These are phyloP conservation scores for Alnus glutinosa DNA, from an alignment of 306 rosid species.

Conservation along the genomic window DNA sequence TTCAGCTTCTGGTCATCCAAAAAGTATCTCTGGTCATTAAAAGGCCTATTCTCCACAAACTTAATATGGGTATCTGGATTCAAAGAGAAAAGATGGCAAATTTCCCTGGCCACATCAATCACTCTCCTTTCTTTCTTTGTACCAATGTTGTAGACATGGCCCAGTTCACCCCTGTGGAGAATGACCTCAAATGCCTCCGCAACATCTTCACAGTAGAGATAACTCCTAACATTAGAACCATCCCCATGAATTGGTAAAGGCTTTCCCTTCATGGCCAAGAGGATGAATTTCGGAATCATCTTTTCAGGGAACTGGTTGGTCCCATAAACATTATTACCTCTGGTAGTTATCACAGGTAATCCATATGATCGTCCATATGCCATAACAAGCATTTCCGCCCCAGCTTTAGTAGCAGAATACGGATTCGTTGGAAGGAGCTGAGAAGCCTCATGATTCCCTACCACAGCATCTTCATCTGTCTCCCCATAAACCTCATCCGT, in stretches of 20 bases:
- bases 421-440: constrained; percentile 69
- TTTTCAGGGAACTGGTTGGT: constrained; percentile 67
- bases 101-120: constrained; percentile 56
- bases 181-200: constrained; percentile 66
- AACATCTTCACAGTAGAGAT: constrained; percentile 59
- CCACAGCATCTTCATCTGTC: constrained; percentile 60
- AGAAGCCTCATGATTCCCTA: constrained; percentile 65
- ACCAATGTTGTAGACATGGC: constrained; percentile 68
- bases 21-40: constrained; percentile 62
- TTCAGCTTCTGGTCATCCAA: constrained; percentile 57
- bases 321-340: constrained; percentile 65
- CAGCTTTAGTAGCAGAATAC: constrained; percentile 64
- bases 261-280: constrained; percentile 58
- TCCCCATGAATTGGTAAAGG: constrained; percentile 63
- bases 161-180: constrained; percentile 60
- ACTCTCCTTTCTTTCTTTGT: constrained; percentile 61
- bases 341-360: constrained; percentile 55
- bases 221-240: constrained; percentile 67
- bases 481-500: constrained; percentile 69
- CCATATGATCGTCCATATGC: constrained; percentile 62
- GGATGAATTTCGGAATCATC: constrained; percentile 57
- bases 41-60: constrained; percentile 56
- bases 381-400: constrained; percentile 72
- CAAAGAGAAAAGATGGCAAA: constrained; percentile 48
- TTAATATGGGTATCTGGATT: constrained; percentile 40